Base-by-base conservation (phyloP, 106 monocot genomes). In the Apostasia shenzhenica region DNA sequence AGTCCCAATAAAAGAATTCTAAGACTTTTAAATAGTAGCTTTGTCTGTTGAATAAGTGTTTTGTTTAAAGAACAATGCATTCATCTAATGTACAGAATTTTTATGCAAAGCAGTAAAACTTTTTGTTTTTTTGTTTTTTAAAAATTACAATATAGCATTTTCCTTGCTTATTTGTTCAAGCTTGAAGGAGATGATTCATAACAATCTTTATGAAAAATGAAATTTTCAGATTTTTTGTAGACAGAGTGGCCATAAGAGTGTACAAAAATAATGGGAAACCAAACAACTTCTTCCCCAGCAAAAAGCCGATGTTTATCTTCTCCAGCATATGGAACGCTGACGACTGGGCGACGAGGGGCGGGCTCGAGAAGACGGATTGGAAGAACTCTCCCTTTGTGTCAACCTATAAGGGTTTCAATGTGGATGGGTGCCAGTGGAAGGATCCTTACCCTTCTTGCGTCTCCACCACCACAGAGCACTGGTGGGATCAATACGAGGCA, bases 251-350 rank as follows among this genome's bases (percentile, higher is more conserved):
- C 2, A 85, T 97, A 37, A 74, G 97, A 47, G 83, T 75, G 71
- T 84, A 81, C 87, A 84, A 77, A 70, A 92, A 92, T 81, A 74
- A 70, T 2, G 79, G 64, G 9, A 90, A 90, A 59, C 81, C 81
- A 6, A 92, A 89, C 70, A 50, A 70, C 67, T 99, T 83, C 86
- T 99, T 99, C 79, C 97, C 97, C 0, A 85, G 53, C 41, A 71
- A 84, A 71, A 97, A 97, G 76, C 95, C 95, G 0, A 97, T 97
- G 95, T 92, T 86, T 73, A 74, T 97, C 72, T 89, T 97, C 80
- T 97, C 95, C 1, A 89, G 92, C 84, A 97, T 97, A 74, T 97
- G 95, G 95, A 97, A 97, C 66, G 95, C 95, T 12, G 95, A 97
- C 45, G 95, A 97, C 70, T 97, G 95, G 95, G 95, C 95, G 11